phyloP scores from a whole-genome alignment of 139 green algal species.

The Coelastrella sp. region DNA sequence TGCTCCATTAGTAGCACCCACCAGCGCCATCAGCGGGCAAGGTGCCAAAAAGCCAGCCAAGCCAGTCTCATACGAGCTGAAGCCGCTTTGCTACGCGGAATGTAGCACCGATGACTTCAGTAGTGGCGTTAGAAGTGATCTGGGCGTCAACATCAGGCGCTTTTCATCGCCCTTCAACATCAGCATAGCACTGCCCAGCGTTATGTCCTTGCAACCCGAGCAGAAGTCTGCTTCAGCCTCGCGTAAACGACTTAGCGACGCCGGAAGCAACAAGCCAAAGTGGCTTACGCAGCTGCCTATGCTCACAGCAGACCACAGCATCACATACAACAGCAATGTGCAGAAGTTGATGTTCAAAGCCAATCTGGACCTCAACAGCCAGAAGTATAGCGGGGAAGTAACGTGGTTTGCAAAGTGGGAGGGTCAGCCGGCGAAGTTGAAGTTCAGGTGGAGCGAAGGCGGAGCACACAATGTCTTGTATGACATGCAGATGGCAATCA shows the following conservation, averaged over 20 bases:
- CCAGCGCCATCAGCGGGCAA: background rate
- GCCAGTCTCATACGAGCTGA: background rate
- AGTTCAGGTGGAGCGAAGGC: slow-evolving; percentile 31
- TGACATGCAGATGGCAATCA: background rate
- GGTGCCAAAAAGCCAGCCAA: background rate
- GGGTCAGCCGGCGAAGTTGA: slow-evolving; percentile 12
- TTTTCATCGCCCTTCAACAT: background rate
- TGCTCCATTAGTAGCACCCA: background rate
- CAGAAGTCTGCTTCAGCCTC: background rate
- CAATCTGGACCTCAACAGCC: slow-evolving; percentile 21
- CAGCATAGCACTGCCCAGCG: slow-evolving; percentile 5
- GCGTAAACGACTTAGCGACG: background rate
- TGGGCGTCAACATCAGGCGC: background rate
- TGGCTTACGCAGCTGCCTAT: slow-evolving; percentile 20
- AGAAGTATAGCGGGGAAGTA: slow-evolving; percentile 16
- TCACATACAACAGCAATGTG: background rate
- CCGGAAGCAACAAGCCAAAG: background rate
- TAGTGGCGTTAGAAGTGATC: background rate
- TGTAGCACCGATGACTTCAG: background rate
- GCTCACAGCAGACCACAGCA: slow-evolving; percentile 28
- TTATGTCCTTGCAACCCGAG: background rate
- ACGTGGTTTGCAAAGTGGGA: slow-evolving; percentile 35
- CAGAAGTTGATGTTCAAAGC: slow-evolving; percentile 24
- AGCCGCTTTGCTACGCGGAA: background rate
- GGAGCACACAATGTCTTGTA: background rate